Evolutionary conservation across 371 early-diverging fungal species (phyloP), one percentile per base, ranked within the genome.

Genomic region (Mortierella sp.): DNA sequence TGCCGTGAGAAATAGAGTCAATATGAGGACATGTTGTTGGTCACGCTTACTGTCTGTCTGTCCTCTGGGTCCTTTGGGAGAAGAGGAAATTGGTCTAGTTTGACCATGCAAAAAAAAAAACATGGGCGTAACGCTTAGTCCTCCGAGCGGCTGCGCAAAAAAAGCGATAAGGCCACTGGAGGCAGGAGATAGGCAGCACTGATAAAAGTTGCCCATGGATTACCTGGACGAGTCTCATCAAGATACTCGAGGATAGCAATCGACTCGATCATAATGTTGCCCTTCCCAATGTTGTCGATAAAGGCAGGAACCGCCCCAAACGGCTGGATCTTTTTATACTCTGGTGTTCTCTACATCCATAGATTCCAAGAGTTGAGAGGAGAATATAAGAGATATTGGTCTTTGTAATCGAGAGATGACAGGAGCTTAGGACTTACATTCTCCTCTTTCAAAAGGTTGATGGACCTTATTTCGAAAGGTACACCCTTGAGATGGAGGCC

Each of bases 171-270:
- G 30, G 25, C 21, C 28, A 5, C 44, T 14, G 26, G 12, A 12
- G 45, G 56, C n/a, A 44, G 51, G 18, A 60, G 52, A 30, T 80
- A 12, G 15, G 30, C 51, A 7, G n/a, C n/a, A 64, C 9, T 14
- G 23, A 47, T 79, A n/a, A n/a, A n/a, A n/a, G n/a, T n/a, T n/a
- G n/a, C n/a, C n/a, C n/a, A n/a, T n/a, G n/a, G n/a, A n/a, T n/a
- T n/a, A 72, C 89, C 85, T 12, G 94, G 91, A 64, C 89, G 74
- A 16, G 88, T 81, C 60, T 97, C 96, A 47, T 97, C 97, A 7
- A 98, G 83, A 63, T 95, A 95, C 72, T 97, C 96, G 25, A 96
- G 61, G 50, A 97, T 96, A 30, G 97, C 93, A 26, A 89, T 70
- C 12, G 94, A 94, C 80, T 95, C 94, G n/a, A 82, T 81, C 19